Evolutionary conservation across 192 early-diverging fungal genomes (phyloP), one percentile per base, ranked within the genome.

Genomic region (Haplosporangium gracile): DNA sequence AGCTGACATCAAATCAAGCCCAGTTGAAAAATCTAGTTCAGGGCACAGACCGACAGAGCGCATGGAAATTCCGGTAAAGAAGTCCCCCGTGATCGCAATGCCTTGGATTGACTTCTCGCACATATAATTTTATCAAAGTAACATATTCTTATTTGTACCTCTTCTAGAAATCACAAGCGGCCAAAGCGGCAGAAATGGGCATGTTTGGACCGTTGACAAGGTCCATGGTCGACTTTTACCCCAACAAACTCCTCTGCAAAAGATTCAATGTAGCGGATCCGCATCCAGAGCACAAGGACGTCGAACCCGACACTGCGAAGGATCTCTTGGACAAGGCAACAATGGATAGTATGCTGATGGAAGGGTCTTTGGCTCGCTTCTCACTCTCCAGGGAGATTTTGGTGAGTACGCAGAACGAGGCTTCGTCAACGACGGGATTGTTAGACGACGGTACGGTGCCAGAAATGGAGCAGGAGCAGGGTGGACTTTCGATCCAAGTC

Each of bases 211-310:
- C 86, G 2, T 72, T 92, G 16, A 96, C 95, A 7, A 90, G 96
- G 6, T 88, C 89, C 0, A 78, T 43, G 20, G 76, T 74, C 34
- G 89, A 90, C 26, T 96, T 95, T 82, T 92, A 92, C 70, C 96
- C 96, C 8, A 85, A 80, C 24, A 91, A 91, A 43, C 91, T 96
- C 24, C 81, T 96, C 0, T 97, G 95, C 85, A 96, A 96, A 72
- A 90, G 95, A 15, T 96, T 97, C 79, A 93, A 93, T 84, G 91
- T 97, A 11, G 83, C 91, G 9, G 92, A 95, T 68, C 96, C 96
- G 11, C 93, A 95, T 83, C 93, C 93, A 7, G 80, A 93, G n/a
- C 89, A 94, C 70, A 79, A 88, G 60, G 82, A 79, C 7, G 51
- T 55, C 1, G 68, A 68, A 24, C 57, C 70, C 4, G 72, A 86